Percentiles rank a stretch among this genome's conserved stretches.
Evolutionary conservation across 441 rosid genomes (phyloP).

Genomic region (Daphne laureola): DNA sequence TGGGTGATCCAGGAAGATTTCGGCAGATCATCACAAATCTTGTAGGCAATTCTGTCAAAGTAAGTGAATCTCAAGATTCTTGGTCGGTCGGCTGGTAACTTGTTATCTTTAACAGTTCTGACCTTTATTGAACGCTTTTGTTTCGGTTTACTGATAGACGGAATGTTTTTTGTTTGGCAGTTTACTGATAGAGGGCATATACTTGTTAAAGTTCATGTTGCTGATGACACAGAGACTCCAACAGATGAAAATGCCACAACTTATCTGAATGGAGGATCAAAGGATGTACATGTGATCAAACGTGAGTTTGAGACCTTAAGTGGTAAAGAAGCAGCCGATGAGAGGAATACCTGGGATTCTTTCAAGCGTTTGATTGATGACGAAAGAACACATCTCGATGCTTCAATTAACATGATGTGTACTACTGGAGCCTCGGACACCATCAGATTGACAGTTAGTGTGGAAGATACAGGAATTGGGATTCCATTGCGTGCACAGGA

Average conservation of each 20-base stretch:
- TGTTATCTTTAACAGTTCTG: too few relatives aligned
- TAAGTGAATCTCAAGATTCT: slow-evolving; percentile 25
- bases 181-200: slow-evolving; percentile 90
- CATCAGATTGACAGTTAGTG: slow-evolving; percentile 59
- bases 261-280: slow-evolving; percentile 42
- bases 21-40: slow-evolving; percentile 92
- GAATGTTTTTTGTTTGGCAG: slow-evolving; percentile 50
- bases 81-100: not conserved
- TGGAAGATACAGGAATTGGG: slow-evolving; percentile 96
- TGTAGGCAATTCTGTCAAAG: slow-evolving; percentile 95
- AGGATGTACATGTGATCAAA: slow-evolving; percentile 29
- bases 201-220: slow-evolving; percentile 77
- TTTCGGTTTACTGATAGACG: slow-evolving; percentile 89
- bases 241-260: slow-evolving; percentile 29
- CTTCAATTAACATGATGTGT: slow-evolving; percentile 20
- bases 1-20: slow-evolving; percentile 94
- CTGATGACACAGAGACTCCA: slow-evolving; percentile 42
- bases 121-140: too few relatives aligned
- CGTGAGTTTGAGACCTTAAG: slow-evolving; percentile 65
- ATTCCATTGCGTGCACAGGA: slow-evolving; percentile 79
- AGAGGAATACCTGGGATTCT: slow-evolving; percentile 73
- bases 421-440: slow-evolving; percentile 31
- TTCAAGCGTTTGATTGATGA: slow-evolving; percentile 52
- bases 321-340: slow-evolving; percentile 85
- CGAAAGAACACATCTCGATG: slow-evolving; percentile 32